These are phyloP conservation scores for Trichoderma sp. DNA, from an alignment of 2,329 filamentous ascomycete species.

Conservation along the genomic window DNA sequence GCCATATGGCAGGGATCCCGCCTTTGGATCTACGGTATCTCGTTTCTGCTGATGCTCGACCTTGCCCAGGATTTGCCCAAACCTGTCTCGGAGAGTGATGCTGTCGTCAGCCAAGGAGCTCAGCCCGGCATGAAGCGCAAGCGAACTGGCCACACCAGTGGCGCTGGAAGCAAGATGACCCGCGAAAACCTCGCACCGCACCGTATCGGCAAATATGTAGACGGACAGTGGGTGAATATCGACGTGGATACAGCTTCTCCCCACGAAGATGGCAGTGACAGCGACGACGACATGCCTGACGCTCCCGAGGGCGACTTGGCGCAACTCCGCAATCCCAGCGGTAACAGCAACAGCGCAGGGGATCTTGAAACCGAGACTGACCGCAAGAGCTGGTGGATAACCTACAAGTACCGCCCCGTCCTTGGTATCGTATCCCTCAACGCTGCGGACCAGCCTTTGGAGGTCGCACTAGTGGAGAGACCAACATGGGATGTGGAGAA, in stretches of 20 bases:
- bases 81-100: slow-evolving; percentile 37
- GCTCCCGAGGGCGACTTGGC: slow-evolving; percentile 41
- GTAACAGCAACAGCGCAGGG: slow-evolving; percentile 31
- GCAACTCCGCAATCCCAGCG: slow-evolving; percentile 40
- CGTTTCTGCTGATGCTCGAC: slow-evolving; percentile 93
- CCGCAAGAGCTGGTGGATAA: slow-evolving; percentile 68
- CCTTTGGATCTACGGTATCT: slow-evolving; percentile 84
- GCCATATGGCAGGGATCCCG: slow-evolving; percentile 79
- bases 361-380: slow-evolving; percentile 35
- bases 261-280: slow-evolving; percentile 41
- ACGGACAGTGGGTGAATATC: slow-evolving; percentile 48
- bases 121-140: slow-evolving; percentile 57
- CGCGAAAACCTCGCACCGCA: slow-evolving; percentile 51
- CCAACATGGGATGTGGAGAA: slow-evolving; percentile 82
- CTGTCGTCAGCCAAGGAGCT: slow-evolving; percentile 34
- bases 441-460: slow-evolving; percentile 53
- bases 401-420: slow-evolving; percentile 93
- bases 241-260: slow-evolving; percentile 46
- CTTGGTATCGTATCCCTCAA: slow-evolving; percentile 66
- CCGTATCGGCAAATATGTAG: slow-evolving; percentile 46
- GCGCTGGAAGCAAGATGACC: slow-evolving; percentile 59
- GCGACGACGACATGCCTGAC: slow-evolving; percentile 46
- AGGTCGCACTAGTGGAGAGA: slow-evolving; percentile 87
- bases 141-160: slow-evolving; percentile 51
- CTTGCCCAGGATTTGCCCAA: slow-evolving; percentile 68